Conservation (phyloP, 2,329 filamentous ascomycete species). For the Cordyceps cicadae region DNA sequence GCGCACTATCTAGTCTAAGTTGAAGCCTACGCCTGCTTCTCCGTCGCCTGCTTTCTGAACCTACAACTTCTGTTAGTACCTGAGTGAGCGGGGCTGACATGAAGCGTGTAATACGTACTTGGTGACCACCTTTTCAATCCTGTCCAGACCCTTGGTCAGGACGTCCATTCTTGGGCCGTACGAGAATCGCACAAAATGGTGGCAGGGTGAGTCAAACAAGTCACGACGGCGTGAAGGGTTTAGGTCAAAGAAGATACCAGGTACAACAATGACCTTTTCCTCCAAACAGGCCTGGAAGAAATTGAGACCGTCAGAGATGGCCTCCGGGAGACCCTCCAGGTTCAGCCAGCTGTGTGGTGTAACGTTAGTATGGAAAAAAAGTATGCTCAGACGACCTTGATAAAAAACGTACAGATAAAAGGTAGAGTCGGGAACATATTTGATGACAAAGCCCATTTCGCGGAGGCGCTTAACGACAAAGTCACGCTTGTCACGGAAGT, state of each 20-base stretch:
- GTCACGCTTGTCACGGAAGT: constrained; percentile 90
- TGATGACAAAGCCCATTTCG: constrained; percentile 80
- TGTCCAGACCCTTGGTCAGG: constrained; percentile 70
- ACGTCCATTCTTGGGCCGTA: constrained; percentile 78
- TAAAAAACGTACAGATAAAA: constrained; percentile 71
- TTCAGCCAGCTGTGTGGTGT: constrained; percentile 39
- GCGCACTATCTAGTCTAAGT: background rate
- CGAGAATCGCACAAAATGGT: constrained; percentile 79
- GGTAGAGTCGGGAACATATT: constrained; percentile 78
- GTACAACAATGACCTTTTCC: constrained; percentile 94
- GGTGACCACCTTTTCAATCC: constrained; percentile 72
- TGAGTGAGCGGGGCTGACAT: background rate
- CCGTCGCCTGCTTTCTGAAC: constrained; percentile 15
- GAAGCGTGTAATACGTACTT: constrained; percentile 42
- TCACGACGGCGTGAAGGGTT: constrained; percentile 86
- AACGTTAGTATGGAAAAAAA: constrained; percentile 3
- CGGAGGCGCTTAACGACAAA: constrained; percentile 73
- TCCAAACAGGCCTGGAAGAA: constrained; percentile 92
- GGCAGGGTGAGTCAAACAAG: constrained; percentile 88
- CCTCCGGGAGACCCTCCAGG: constrained; percentile 61
- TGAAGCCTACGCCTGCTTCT: background rate
- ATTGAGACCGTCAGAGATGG: constrained; percentile 86
- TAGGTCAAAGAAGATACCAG: constrained; percentile 95
- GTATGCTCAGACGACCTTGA: background rate
- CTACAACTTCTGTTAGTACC: constrained; percentile 13